Percentiles rank a stretch among this genome's conserved stretches.
Evolutionary conservation across 345 rosid species (phyloP).

Genomic region (Eucalyptus guilfoylei): DNA sequence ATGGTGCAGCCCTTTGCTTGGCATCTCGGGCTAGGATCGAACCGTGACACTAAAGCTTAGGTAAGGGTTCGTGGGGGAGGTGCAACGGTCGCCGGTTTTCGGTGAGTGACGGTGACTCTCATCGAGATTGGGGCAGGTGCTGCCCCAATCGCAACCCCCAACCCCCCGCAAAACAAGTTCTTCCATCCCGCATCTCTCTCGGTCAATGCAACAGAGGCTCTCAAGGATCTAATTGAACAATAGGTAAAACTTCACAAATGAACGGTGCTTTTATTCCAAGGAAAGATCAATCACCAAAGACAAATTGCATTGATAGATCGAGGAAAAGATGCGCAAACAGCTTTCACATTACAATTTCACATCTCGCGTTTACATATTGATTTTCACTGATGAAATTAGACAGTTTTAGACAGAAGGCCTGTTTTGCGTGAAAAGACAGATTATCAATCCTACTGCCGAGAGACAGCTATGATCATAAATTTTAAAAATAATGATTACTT

Average conservation of each 20-base stretch:
- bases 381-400: background rate
- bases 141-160: background rate
- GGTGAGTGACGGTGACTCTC: background rate
- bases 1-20: background rate
- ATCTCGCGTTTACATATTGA: background rate
- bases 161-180: background rate
- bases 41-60: background rate
- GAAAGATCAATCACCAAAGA: background rate
- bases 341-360: background rate
- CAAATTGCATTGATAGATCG: background rate
- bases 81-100: background rate
- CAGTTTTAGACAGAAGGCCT: background rate
- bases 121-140: background rate
- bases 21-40: background rate
- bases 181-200: background rate
- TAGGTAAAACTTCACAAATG: background rate
- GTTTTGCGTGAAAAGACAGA: background rate
- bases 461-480: background rate
- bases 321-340: background rate
- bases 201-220: rapidly evolving
- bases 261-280: background rate
- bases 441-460: background rate
- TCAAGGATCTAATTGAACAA: background rate
- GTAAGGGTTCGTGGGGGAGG: background rate
- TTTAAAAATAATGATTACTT: background rate